Conservation (phyloP, 805 yeast species). For the Vanderwaltozyma tropicalis region DNA sequence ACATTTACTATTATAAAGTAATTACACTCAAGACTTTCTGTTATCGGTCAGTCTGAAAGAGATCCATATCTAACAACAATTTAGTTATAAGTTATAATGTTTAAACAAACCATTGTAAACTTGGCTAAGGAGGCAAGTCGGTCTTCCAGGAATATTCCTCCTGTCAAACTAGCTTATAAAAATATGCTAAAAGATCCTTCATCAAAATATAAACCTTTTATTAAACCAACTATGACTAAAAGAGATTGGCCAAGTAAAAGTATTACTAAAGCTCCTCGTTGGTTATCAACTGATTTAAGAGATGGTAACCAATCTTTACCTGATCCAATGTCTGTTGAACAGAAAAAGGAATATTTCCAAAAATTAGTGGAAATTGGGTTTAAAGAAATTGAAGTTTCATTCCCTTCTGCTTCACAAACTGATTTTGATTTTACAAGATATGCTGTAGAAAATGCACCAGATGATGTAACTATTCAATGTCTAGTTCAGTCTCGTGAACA, state of each 20-base stretch:
- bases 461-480: constrained; percentile 67
- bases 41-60: neutral
- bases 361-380: constrained; percentile 65
- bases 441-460: constrained; percentile 66
- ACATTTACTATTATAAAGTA: too few species aligned
- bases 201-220: constrained; percentile 48
- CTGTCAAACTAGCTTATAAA: constrained; percentile 28
- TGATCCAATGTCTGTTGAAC: constrained; percentile 78
- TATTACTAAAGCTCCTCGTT: constrained; percentile 57
- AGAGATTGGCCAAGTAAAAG: constrained; percentile 62
- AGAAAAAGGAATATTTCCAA: constrained; percentile 59
- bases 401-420: constrained; percentile 70
- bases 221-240: constrained; percentile 42
- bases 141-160: constrained; percentile 21
- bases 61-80: neutral
- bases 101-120: constrained; percentile 11
- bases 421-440: constrained; percentile 74
- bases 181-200: constrained; percentile 63
- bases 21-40: too few species aligned
- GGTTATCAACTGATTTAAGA: constrained; percentile 75
- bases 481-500: constrained; percentile 70
- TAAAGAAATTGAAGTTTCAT: constrained; percentile 76
- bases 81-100: constrained; percentile 3
- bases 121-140: constrained; percentile 14
- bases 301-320: constrained; percentile 82